A percentile compares a stretch with the other conserved stretches of the same genome.
phyloP scores from a whole-genome alignment of 116 monocot genomes.

The Phalaenopsis hybrid region DNA sequence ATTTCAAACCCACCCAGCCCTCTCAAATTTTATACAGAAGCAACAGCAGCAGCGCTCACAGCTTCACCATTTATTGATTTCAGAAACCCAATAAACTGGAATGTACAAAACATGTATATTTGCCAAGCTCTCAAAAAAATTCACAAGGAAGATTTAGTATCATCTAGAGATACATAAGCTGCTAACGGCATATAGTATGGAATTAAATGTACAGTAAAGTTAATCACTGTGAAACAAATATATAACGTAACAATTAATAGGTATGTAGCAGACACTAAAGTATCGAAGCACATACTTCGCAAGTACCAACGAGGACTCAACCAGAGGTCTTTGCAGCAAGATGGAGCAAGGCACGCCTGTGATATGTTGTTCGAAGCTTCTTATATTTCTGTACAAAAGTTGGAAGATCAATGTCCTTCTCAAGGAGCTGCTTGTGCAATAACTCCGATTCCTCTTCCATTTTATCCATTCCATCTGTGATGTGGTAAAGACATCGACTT shows the following conservation, averaged over 20 bases:
- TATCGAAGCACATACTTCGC: neutral
- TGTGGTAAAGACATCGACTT: too few relatives aligned
- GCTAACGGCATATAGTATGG: too few relatives aligned
- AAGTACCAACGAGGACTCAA: neutral
- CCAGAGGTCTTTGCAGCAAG: slow-evolving; percentile 23
- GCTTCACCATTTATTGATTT: neutral
- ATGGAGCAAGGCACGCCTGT: slow-evolving; percentile 27
- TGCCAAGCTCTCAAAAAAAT: neutral
- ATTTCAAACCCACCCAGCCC: neutral
- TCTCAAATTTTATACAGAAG: neutral
- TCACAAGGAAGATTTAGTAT: too few relatives aligned
- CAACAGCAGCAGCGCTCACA: neutral
- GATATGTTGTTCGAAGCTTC: slow-evolving; percentile 46
- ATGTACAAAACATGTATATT: neutral
- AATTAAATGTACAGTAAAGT: neutral
- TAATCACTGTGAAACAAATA: too few relatives aligned
- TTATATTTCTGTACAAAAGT: slow-evolving; percentile 82
- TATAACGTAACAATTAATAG: too few relatives aligned
- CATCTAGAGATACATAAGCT: neutral
- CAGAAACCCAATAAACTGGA: neutral
- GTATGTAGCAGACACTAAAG: neutral
- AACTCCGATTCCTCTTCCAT: slow-evolving; percentile 71
- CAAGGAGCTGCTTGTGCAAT: slow-evolving; percentile 48
- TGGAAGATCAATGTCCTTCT: slow-evolving; percentile 55
- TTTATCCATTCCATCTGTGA: slow-evolving; percentile 53